phyloP scores from a whole-genome alignment of 108 stramenopile genomes.

The Skeletonema marinoi region DNA sequence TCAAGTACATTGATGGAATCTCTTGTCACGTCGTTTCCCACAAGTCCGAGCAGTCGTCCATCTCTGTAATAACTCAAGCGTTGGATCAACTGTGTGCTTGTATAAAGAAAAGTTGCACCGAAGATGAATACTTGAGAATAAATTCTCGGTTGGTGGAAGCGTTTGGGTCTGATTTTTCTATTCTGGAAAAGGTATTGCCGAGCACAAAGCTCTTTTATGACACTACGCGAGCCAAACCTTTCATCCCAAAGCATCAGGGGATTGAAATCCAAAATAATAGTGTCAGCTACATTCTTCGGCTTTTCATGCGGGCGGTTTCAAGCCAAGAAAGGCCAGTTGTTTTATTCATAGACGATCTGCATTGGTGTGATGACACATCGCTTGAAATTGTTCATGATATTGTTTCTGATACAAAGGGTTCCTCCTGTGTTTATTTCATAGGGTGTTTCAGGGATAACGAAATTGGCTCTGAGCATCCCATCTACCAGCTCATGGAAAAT shows the following conservation, averaged over 20 bases:
- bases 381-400: slow-evolving; percentile 21
- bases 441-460: slow-evolving; percentile 37
- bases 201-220: slow-evolving; percentile 9
- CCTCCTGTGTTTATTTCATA: slow-evolving; percentile 31
- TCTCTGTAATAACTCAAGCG: slow-evolving; percentile 8
- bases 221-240: background rate
- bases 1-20: slow-evolving; percentile 5
- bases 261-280: slow-evolving; percentile 6
- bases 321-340: slow-evolving; percentile 21
- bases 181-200: slow-evolving; percentile 19
- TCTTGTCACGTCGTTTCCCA: slow-evolving; percentile 15
- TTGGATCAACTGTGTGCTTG: slow-evolving; percentile 30
- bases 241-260: background rate
- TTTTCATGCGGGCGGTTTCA: slow-evolving; percentile 35
- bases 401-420: slow-evolving; percentile 21
- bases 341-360: slow-evolving; percentile 51
- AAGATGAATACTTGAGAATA: slow-evolving; percentile 12
- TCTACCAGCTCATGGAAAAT: slow-evolving; percentile 8
- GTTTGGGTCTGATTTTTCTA: slow-evolving; percentile 18
- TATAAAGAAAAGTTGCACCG: slow-evolving; percentile 2
- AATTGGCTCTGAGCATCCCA: slow-evolving; percentile 7
- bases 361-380: slow-evolving; percentile 44
- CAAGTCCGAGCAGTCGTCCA: slow-evolving; percentile 30
- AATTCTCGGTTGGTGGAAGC: slow-evolving; percentile 3
- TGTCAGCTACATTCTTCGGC: slow-evolving; percentile 22